A percentile compares a stretch with the other conserved stretches of the same genome.
These are phyloP conservation scores for Apophysomyces elegans DNA, from an alignment of 371 early-diverging fungal genomes.

Conservation along the genomic window DNA sequence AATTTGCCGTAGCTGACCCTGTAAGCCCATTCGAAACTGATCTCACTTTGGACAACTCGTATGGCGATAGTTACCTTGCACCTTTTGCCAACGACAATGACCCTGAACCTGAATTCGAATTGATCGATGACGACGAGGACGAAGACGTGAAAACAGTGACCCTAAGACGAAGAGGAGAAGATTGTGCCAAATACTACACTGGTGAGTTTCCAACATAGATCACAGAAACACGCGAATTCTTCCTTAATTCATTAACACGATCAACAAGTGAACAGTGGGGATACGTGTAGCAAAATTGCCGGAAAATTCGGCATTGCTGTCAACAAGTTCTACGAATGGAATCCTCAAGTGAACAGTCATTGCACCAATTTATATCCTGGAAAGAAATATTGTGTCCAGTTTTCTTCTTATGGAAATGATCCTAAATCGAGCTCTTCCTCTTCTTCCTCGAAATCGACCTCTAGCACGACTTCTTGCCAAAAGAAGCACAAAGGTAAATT, in stretches of 20 bases:
- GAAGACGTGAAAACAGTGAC: constrained; percentile 17
- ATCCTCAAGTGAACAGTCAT: constrained; percentile 24
- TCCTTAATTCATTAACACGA: constrained; percentile 12
- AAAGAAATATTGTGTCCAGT: constrained; percentile 23
- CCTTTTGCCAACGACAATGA: constrained; percentile 33
- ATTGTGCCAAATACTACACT: constrained; percentile 25
- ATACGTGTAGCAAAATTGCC: constrained; percentile 21
- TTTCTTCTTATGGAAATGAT: not conserved
- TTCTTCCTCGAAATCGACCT: constrained; percentile 6
- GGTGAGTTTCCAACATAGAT: constrained; percentile 11
- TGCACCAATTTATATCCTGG: constrained; percentile 27
- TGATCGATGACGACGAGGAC: constrained; percentile 18
- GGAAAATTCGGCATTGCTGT: constrained; percentile 25
- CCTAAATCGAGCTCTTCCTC: constrained; percentile 1
- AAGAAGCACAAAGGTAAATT: constrained; percentile 25
- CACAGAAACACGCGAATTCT: not conserved
- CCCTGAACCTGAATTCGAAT: constrained; percentile 34
- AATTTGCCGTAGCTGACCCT: constrained; percentile 16
- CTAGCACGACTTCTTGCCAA: constrained; percentile 9
- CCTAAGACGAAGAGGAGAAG: constrained; percentile 17
- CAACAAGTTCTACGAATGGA: constrained; percentile 25
- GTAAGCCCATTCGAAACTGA: not conserved
- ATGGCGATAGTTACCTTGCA: constrained; percentile 26
- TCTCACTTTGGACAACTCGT: not conserved
- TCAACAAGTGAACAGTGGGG: constrained; percentile 13